phyloP scores from a whole-genome alignment of 2,329 filamentous ascomycete species.

The Emmonsia crescens region DNA sequence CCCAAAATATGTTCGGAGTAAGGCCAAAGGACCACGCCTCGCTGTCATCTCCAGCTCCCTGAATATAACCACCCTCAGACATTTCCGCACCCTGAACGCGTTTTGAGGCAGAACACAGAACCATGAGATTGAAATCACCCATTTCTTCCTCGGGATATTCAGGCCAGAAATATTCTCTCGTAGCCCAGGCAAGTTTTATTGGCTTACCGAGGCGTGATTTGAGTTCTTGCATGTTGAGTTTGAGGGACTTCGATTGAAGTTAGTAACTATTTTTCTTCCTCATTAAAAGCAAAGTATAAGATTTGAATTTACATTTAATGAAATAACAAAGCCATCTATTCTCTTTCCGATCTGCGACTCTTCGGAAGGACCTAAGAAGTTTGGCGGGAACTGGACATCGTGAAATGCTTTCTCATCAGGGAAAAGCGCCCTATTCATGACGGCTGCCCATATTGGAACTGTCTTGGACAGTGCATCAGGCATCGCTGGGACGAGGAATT shows the following conservation, averaged over 20 bases:
- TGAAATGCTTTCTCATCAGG: slow-evolving; percentile 42
- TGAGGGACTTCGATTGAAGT: slow-evolving; percentile 45
- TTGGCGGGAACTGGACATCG: slow-evolving; percentile 58
- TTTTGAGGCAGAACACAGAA: slow-evolving; percentile 77
- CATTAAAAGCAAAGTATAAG: neutral
- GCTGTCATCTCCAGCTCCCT: slow-evolving; percentile 88
- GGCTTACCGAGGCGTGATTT: slow-evolving; percentile 55
- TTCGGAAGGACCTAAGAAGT: slow-evolving; percentile 63
- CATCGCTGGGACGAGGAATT: slow-evolving; percentile 48
- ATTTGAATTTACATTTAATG: slow-evolving; percentile 32
- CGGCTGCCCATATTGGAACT: slow-evolving; percentile 83
- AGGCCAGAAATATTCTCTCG: slow-evolving; percentile 50
- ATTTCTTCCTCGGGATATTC: slow-evolving; percentile 33
- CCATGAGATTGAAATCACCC: slow-evolving; percentile 55
- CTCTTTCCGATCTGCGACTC: slow-evolving; percentile 62
- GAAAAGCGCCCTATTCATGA: slow-evolving; percentile 72
- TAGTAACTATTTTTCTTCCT: neutral
- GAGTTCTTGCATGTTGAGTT: slow-evolving; percentile 47
- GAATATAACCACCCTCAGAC: slow-evolving; percentile 68
- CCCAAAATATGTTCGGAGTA: slow-evolving; percentile 72
- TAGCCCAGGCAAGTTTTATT: slow-evolving; percentile 69
- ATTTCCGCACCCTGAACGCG: slow-evolving; percentile 58
- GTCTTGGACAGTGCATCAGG: slow-evolving; percentile 92
- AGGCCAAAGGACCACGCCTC: slow-evolving; percentile 85
- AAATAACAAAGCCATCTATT: slow-evolving; percentile 46